These are phyloP conservation scores for Xylaria sp. DNA, from an alignment of 2,329 filamentous ascomycete genomes.

Conservation along the genomic window DNA sequence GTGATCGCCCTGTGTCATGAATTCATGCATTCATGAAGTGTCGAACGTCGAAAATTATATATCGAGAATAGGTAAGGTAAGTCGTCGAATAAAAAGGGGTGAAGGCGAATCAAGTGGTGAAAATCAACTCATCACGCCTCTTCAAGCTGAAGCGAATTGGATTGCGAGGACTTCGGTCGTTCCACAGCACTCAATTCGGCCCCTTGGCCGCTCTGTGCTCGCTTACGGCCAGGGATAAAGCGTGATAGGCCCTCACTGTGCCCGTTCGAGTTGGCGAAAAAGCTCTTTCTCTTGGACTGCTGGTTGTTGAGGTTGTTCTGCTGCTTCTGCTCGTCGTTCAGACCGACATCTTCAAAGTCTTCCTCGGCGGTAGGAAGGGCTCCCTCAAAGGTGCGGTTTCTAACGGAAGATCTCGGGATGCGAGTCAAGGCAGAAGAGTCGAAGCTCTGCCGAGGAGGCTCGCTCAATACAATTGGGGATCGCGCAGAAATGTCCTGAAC, in stretches of 20 bases:
- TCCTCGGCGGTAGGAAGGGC: conserved; percentile 68
- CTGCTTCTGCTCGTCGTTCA: conserved; percentile 69
- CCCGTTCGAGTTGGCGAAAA: conserved; percentile 15
- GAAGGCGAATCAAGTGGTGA: background rate
- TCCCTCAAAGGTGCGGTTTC: conserved; percentile 52
- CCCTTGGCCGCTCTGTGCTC: conserved; percentile 33
- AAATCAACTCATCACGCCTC: conserved; percentile 25
- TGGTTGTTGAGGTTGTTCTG: conserved; percentile 32
- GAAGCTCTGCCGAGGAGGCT: conserved; percentile 67
- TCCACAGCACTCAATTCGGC: conserved; percentile 32
- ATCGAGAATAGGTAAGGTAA: conserved; percentile 16
- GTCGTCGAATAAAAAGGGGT: background rate
- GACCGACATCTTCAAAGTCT: conserved; percentile 81
- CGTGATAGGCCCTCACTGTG: conserved; percentile 30
- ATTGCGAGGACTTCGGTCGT: conserved; percentile 29
- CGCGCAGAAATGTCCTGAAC: conserved; percentile 75
- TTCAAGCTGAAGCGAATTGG: conserved; percentile 20
- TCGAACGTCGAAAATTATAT: conserved; percentile 25
- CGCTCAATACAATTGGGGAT: conserved; percentile 63
- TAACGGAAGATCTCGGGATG: conserved; percentile 56
- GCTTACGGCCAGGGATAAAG: conserved; percentile 33
- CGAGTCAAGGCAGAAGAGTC: conserved; percentile 66
- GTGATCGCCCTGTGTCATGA: conserved; percentile 26
- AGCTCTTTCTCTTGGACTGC: too few relatives aligned
- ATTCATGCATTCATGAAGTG: conserved; percentile 18